Conservation (phyloP, 768 basidiomycete genomes). For the Sutorius australiensis region DNA sequence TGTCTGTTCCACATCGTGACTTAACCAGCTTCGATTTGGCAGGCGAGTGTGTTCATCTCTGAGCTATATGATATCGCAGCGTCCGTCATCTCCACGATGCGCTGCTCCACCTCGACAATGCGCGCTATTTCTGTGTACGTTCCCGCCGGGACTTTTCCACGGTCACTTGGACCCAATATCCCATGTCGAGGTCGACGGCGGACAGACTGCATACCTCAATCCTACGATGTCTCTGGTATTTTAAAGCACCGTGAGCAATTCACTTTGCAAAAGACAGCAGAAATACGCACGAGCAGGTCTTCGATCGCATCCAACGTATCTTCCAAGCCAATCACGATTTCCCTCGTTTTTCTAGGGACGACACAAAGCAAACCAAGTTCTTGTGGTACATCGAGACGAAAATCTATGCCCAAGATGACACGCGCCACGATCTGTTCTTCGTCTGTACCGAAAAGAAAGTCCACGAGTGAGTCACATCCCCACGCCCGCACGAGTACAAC, state of each 20-base stretch:
- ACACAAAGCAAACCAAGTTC: slow-evolving; percentile 12
- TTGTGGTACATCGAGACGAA: slow-evolving; percentile 2
- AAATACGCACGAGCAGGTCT: slow-evolving; percentile 10
- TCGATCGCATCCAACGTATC: neutral
- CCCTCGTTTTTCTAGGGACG: slow-evolving; percentile 1
- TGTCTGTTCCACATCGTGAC: neutral
- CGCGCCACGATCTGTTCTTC: neutral
- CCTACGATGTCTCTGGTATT: neutral
- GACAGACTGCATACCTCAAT: neutral
- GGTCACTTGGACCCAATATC: slow-evolving; percentile 13
- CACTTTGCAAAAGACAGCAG: neutral
- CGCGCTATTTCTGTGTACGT: neutral
- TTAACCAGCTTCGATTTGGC: neutral
- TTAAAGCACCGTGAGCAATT: neutral
- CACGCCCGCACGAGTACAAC: neutral
- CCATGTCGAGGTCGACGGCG: slow-evolving; percentile 14
- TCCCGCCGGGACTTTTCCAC: neutral
- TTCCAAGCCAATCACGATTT: neutral
- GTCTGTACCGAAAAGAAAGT: slow-evolving; percentile 1
- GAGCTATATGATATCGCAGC: neutral
- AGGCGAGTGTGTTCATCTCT: neutral
- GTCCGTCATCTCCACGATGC: neutral
- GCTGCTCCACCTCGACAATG: neutral
- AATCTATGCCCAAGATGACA: slow-evolving; percentile 11
- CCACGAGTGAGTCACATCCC: neutral